Conservation (phyloP, 352 stramenopile genomes). For the Globisporangium lucens region DNA sequence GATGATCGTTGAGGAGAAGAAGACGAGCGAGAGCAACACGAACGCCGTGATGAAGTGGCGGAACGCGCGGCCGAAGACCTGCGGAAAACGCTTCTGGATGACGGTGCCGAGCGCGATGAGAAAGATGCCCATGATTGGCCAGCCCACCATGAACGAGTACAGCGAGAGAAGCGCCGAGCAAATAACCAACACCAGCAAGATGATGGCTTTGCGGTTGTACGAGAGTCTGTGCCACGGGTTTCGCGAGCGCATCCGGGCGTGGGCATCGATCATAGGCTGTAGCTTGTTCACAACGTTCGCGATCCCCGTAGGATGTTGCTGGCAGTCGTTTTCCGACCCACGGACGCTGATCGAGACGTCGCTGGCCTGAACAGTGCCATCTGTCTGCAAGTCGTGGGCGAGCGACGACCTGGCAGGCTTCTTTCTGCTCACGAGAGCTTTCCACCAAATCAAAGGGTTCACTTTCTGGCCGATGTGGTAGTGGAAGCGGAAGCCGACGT, state of each 20-base stretch:
- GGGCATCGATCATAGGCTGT: slow-evolving; percentile 42
- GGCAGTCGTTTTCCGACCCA: slow-evolving; percentile 11
- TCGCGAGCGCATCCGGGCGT: slow-evolving; percentile 25
- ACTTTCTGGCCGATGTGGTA: slow-evolving; percentile 48
- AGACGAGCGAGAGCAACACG: slow-evolving; percentile 72
- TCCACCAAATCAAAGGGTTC: slow-evolving; percentile 29
- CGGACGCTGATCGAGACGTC: slow-evolving; percentile 30
- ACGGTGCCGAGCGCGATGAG: slow-evolving; percentile 63
- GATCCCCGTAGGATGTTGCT: slow-evolving; percentile 1
- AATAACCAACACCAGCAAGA: slow-evolving; percentile 59
- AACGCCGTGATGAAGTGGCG: slow-evolving; percentile 73
- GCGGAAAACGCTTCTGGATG: slow-evolving; percentile 68
- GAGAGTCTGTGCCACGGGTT: slow-evolving; percentile 63
- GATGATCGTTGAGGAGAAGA: slow-evolving; percentile 77
- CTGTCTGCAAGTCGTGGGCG: slow-evolving; percentile 6
- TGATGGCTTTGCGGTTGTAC: slow-evolving; percentile 33
- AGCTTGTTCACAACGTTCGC: slow-evolving; percentile 17
- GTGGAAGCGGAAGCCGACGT: slow-evolving; percentile 74
- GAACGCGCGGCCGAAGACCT: slow-evolving; percentile 74
- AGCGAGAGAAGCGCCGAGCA: slow-evolving; percentile 54
- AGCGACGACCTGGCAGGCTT: slow-evolving; percentile 12
- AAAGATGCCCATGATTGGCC: slow-evolving; percentile 71
- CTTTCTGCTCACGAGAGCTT: not conserved
- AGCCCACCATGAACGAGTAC: slow-evolving; percentile 60
- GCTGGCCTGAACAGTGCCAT: slow-evolving; percentile 18